Evolutionary conservation across 192 early-diverging fungal species (phyloP).

Genomic region (Podila clonocystis): DNA sequence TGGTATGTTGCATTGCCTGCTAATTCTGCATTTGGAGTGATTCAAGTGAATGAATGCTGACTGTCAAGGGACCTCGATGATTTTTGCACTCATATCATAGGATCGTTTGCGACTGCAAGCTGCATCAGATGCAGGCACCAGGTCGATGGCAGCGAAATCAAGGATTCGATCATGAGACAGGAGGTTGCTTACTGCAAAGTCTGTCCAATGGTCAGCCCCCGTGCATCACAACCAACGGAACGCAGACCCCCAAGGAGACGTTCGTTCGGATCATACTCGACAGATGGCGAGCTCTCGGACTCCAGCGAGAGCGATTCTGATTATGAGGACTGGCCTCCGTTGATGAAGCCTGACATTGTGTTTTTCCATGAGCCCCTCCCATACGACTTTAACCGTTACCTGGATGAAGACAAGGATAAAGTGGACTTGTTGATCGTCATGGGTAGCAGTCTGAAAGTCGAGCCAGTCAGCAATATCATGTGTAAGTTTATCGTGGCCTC

Average conservation of each 20-base stretch:
- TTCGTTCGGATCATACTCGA: constrained; percentile 15
- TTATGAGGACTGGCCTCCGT: constrained; percentile 41
- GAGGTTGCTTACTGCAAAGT: constrained; percentile 80
- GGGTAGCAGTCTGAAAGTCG: constrained; percentile 94
- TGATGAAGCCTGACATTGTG: constrained; percentile 97
- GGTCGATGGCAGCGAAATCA: constrained; percentile 80
- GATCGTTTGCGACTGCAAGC: constrained; percentile 94
- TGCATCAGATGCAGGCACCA: constrained; percentile 90
- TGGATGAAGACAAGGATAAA: constrained; percentile 76
- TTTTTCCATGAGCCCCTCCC: constrained; percentile 98
- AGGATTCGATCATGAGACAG: constrained; percentile 81
- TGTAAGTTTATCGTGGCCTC: constrained; percentile 82
- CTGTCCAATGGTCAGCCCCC: constrained; percentile 59
- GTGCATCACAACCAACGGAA: constrained; percentile 18
- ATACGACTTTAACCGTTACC: constrained; percentile 77
- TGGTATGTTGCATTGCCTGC: constrained; percentile 58
- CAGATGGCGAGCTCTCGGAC: constrained; percentile 22
- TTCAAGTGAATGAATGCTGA: too few relatives aligned
- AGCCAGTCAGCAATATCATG: constrained; percentile 94
- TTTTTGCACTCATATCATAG: constrained; percentile 23
- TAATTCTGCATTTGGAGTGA: too few relatives aligned
- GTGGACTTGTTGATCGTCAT: constrained; percentile 96
- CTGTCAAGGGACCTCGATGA: too few relatives aligned
- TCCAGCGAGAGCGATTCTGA: constrained; percentile 62
- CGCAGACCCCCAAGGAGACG: not conserved